Evolutionary conservation across 345 rosid genomes (phyloP).

Genomic region (Excoecaria cochinchinensis): DNA sequence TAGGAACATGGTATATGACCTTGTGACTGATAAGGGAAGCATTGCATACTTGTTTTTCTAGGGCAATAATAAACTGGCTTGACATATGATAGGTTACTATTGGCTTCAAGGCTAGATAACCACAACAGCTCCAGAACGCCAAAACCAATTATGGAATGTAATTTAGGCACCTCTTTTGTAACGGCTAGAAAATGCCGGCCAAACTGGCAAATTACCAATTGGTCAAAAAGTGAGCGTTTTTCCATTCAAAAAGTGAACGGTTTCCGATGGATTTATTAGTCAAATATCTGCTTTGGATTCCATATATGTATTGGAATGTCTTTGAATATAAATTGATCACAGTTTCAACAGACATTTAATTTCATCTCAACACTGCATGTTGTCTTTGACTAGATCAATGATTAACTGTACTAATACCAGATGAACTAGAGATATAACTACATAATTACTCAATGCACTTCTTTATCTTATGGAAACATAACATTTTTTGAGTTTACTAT

Average conservation of each 20-base stretch:
- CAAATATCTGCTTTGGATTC: conserved; percentile 4
- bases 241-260: no score
- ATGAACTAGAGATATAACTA: background rate
- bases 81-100: no score
- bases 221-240: background rate
- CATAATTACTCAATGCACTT: background rate
- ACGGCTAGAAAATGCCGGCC: background rate
- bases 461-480: background rate
- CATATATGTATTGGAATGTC: background rate
- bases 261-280: no score
- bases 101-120: no score
- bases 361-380: background rate
- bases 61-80: no score
- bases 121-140: no score
- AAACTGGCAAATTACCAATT: background rate
- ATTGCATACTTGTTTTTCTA: no score
- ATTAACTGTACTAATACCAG: background rate
- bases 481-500: background rate
- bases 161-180: background rate
- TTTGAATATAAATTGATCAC: background rate
- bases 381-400: background rate
- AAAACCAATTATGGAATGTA: no score
- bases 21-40: no score
- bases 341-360: conserved; percentile 9
- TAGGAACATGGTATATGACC: no score